Percentiles rank a stretch among this genome's conserved stretches.
These are phyloP conservation scores for Ceratocystis papillata DNA, from an alignment of 2,329 filamentous ascomycete genomes.

Conservation along the genomic window DNA sequence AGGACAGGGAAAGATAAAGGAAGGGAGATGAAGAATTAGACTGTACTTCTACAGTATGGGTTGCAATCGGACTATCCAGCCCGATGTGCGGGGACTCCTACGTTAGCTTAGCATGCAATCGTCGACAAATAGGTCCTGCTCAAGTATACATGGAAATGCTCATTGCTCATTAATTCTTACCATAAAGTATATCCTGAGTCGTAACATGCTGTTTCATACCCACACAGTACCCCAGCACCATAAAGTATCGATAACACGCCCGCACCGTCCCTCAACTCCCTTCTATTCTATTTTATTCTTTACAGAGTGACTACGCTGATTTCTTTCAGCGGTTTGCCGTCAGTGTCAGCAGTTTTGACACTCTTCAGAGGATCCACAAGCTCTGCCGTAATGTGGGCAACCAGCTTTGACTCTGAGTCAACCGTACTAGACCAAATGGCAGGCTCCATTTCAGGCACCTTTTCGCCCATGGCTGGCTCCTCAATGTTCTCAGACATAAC, in stretches of 20 bases:
- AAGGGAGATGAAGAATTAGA: not conserved
- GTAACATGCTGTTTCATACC: not conserved
- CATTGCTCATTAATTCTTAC: not conserved
- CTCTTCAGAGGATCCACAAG: slow-evolving; percentile 33
- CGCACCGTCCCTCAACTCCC: not conserved
- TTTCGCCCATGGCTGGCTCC: slow-evolving; percentile 55
- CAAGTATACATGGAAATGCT: not conserved
- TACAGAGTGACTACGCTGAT: slow-evolving; percentile 20
- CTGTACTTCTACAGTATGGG: no score
- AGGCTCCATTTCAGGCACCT: slow-evolving; percentile 56
- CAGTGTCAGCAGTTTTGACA: slow-evolving; percentile 33
- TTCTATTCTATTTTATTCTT: not conserved
- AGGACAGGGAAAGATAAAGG: not conserved
- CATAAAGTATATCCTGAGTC: not conserved
- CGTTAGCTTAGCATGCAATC: no score
- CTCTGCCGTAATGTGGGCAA: slow-evolving; percentile 35
- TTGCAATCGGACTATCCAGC: no score
- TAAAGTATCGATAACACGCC: not conserved
- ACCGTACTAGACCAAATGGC: slow-evolving; percentile 64
- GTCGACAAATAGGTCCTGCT: not conserved
- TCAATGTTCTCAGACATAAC: slow-evolving; percentile 34
- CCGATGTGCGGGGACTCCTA: no score
- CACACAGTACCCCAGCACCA: not conserved
- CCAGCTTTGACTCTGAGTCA: slow-evolving; percentile 34
- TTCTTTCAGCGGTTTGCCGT: slow-evolving; percentile 31